Base-by-base conservation (phyloP, 176 grass and related monocot genomes). In the Phragmites australis region DNA sequence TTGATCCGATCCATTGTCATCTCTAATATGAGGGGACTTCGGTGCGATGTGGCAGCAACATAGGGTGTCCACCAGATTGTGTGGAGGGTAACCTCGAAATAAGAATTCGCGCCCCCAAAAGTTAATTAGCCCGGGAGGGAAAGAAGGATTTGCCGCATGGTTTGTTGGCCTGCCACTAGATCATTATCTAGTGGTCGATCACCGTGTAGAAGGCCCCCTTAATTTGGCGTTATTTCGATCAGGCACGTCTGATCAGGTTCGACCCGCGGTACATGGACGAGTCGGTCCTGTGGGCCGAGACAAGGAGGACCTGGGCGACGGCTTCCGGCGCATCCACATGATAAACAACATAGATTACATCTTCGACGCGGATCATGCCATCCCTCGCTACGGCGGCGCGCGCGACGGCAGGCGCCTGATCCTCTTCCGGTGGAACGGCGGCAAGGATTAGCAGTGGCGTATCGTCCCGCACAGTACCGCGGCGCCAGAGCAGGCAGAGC, bases 271-370 rank as follows among this genome's bases (percentile, higher is more conserved):
- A 75, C 11, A 19, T 85, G 15, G 91, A 88, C 58, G 91, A 90
- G 59, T 85, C 87, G 6, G 8, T 93, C 6, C 76, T 93, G 51
- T 93, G 91, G 88, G 57, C 84, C 3, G 87, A 93, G 60, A 65
- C 75, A 19, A 50, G 43, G 81, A 26, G 13, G 0, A 75, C 19
- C 32, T 56, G 0, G 59, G 48, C 6, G 64, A 51, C n/a, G 50
- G 66, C 53, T 93, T 87, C 91, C 48, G 88, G 9, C 81, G 77
- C 44, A 58, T 93, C 25, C 79, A 86, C 25, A 88, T 85, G 91
- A 14, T 88, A 0, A 93, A 93, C 67, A 85, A 85, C 59, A 82
- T 19, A 37, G 68, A 79, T 6, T 74, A 75, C 10, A 41, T 87
- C 80, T 87, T 92, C 37, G 90, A 89, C 59, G 83, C 79, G 2